phyloP scores from a whole-genome alignment of 2,329 filamentous ascomycete genomes.

The Parascedosporium putredinis region DNA sequence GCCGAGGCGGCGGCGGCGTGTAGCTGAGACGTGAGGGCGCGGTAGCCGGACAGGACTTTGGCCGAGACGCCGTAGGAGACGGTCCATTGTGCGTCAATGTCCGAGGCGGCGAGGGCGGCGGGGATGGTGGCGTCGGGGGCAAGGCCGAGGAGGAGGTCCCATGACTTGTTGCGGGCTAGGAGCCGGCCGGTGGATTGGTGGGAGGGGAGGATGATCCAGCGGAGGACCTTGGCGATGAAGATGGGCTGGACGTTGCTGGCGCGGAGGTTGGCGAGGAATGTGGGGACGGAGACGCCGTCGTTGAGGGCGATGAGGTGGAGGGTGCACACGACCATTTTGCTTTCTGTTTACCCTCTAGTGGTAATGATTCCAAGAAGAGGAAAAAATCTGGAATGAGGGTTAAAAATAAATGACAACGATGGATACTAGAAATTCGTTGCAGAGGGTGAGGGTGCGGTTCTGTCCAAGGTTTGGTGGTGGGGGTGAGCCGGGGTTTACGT shows the following conservation, averaged over 20 bases:
- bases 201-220: constrained; percentile 6
- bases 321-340: constrained; percentile 1
- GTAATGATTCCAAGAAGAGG: too few relatives aligned
- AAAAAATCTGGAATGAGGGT: background rate
- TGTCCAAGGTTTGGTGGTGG: too few relatives aligned
- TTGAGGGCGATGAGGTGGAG: constrained; percentile 1
- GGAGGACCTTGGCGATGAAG: background rate
- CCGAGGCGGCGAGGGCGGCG: background rate
- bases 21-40: background rate
- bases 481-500: too few relatives aligned
- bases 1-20: background rate
- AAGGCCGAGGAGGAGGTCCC: constrained; percentile 6
- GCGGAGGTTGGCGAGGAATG: background rate
- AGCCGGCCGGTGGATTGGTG: background rate
- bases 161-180: constrained; percentile 1
- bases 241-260: background rate
- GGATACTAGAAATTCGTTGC: background rate
- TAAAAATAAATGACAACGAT: background rate
- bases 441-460: too few relatives aligned
- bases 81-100: constrained; percentile 3
- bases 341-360: background rate
- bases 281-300: background rate
- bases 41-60: background rate
- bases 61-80: constrained; percentile 1
- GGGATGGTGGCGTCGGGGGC: background rate